These are phyloP conservation scores for Cymbopogon flexuosus DNA, from an alignment of 202 grass and related monocot species.

Conservation along the genomic window DNA sequence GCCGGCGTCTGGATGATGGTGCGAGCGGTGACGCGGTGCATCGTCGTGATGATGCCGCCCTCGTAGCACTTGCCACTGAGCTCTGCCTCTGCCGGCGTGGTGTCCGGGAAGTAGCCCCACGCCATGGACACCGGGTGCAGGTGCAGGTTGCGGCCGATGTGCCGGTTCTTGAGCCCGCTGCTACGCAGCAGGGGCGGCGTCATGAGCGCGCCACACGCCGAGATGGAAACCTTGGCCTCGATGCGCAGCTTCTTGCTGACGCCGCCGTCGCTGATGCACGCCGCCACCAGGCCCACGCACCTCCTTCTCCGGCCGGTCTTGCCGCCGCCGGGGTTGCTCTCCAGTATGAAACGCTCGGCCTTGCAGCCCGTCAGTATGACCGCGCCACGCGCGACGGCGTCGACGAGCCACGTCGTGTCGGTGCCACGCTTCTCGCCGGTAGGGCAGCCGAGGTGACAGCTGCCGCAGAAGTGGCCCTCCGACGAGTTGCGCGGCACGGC, in stretches of 20 bases:
- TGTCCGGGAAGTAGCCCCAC: slow-evolving; percentile 70
- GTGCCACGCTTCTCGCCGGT: slow-evolving; percentile 73
- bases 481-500: slow-evolving; percentile 71
- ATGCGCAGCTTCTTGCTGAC: slow-evolving; percentile 54
- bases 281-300: slow-evolving; percentile 57
- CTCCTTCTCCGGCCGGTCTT: slow-evolving; percentile 27
- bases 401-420: slow-evolving; percentile 82
- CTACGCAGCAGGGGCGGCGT: slow-evolving; percentile 58
- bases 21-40: slow-evolving; percentile 60
- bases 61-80: slow-evolving; percentile 50
- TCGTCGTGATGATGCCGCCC: slow-evolving; percentile 79
- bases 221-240: slow-evolving; percentile 62
- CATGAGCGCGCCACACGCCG: slow-evolving; percentile 62
- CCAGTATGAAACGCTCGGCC: slow-evolving; percentile 52
- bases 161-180: slow-evolving; percentile 67
- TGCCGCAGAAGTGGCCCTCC: slow-evolving; percentile 60
- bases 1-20: slow-evolving; percentile 71
- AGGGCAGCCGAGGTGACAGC: slow-evolving; percentile 64
- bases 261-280: slow-evolving; percentile 20
- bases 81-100: not conserved
- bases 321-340: not conserved
- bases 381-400: slow-evolving; percentile 54
- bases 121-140: slow-evolving; percentile 72
- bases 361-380: slow-evolving; percentile 67
- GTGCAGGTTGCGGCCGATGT: slow-evolving; percentile 87